Evolutionary conservation across 2,329 filamentous ascomycete genomes (phyloP).

Genomic region (Ascosphaera acerosa): DNA sequence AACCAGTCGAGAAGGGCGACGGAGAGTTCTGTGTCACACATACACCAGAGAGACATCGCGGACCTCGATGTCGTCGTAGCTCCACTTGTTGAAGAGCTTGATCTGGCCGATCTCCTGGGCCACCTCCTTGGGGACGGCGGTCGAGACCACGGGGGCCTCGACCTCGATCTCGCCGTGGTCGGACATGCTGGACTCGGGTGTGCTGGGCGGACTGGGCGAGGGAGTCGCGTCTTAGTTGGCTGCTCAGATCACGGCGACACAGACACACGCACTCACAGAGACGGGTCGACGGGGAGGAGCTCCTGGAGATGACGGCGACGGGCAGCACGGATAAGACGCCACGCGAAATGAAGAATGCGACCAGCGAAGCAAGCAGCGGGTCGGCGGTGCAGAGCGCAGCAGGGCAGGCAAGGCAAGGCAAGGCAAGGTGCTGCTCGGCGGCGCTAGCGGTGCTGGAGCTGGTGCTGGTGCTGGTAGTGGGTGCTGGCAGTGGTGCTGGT

Average conservation of each 20-base stretch:
- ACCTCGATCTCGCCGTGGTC: slow-evolving; percentile 87
- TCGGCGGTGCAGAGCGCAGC: too few species aligned
- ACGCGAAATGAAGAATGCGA: too few species aligned
- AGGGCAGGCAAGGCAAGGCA: too few species aligned
- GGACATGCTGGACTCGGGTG: slow-evolving; percentile 45
- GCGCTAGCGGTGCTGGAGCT: too few species aligned
- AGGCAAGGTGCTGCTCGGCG: too few species aligned
- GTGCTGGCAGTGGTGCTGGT: too few species aligned
- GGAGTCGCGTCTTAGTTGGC: slow-evolving; percentile 5
- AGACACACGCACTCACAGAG: slow-evolving; percentile 1
- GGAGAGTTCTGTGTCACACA: slow-evolving; percentile 18
- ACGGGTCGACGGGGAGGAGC: neutral
- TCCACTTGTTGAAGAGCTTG: slow-evolving; percentile 97
- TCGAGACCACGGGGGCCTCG: slow-evolving; percentile 43
- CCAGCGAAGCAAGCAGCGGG: too few species aligned
- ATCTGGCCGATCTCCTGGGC: slow-evolving; percentile 67
- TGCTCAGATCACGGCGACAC: slow-evolving; percentile 1
- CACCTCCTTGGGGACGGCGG: slow-evolving; percentile 82
- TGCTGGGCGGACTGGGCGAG: slow-evolving; percentile 14
- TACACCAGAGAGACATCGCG: slow-evolving; percentile 99
- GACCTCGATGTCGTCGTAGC: slow-evolving; percentile 98
- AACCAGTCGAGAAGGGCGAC: slow-evolving; percentile 9
- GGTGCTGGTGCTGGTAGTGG: too few species aligned
- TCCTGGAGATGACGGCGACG: neutral
- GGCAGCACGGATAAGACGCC: too few species aligned